Conservation (phyloP, 306 rosid species). For the Heteromeles arbutifolia region DNA sequence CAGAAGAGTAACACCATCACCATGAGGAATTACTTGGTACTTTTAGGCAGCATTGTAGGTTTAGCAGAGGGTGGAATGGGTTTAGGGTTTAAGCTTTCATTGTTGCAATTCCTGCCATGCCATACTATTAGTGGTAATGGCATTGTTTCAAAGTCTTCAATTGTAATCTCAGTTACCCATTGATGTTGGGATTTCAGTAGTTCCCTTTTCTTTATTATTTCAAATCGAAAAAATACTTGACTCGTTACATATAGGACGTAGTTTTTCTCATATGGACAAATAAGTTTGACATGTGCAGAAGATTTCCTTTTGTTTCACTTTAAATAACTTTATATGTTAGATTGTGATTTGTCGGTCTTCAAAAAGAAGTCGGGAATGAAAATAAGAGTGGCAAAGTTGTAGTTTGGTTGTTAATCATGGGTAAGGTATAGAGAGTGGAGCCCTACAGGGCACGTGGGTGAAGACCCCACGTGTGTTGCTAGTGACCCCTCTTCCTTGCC, state of each 20-base stretch:
- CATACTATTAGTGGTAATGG: slow-evolving; percentile 1
- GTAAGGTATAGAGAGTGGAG: neutral
- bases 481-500: neutral
- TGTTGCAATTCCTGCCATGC: neutral
- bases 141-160: slow-evolving; percentile 4
- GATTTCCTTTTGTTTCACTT: too few relatives aligned
- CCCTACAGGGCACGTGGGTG: slow-evolving; percentile 31
- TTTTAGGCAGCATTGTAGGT: neutral
- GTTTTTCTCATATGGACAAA: too few relatives aligned
- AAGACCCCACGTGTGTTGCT: slow-evolving; percentile 17
- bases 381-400: neutral
- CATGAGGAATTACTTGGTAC: neutral
- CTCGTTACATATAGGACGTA: too few relatives aligned
- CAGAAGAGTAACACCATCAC: too few relatives aligned
- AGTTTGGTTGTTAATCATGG: neutral
- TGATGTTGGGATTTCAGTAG: neutral
- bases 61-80: neutral
- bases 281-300: too few relatives aligned
- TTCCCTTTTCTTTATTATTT: neutral
- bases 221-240: too few relatives aligned
- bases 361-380: too few relatives aligned
- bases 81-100: neutral
- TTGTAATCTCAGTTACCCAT: neutral
- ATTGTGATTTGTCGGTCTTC: too few relatives aligned
- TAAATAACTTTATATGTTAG: too few relatives aligned